Conservation (phyloP, 23 red algal species). For the Chondrus crispus region DNA sequence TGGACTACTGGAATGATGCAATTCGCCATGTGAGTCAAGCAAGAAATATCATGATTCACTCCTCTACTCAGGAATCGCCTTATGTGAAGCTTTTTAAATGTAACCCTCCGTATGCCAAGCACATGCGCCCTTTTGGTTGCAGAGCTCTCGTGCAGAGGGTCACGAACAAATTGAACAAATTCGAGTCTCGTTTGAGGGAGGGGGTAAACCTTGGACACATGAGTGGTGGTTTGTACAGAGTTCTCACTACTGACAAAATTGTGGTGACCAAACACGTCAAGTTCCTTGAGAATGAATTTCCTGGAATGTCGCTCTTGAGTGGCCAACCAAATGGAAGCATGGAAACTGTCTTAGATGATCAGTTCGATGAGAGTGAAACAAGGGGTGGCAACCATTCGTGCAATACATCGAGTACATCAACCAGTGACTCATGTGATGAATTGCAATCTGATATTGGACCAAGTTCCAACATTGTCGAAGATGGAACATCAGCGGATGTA, state of each 20-base stretch:
- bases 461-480: no score
- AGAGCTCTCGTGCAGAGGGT: neutral
- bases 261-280: neutral
- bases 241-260: neutral
- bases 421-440: no score
- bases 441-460: no score
- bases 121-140: conserved; percentile 3
- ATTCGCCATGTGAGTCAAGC: neutral
- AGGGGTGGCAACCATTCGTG: no score
- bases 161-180: neutral
- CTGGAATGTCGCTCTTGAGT: no score
- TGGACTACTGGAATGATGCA: neutral
- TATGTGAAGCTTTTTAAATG: neutral
- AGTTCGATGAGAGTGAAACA: no score
- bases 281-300: neutral
- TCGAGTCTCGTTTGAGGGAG: neutral
- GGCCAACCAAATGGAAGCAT: no score
- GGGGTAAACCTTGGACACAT: conserved; percentile 2
- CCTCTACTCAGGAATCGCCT: neutral
- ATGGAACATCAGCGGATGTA: no score
- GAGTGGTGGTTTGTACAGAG: neutral
- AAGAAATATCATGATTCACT: neutral
- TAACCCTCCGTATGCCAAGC: neutral
- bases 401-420: no score
- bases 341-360: no score